Base-by-base conservation (phyloP, 1,284 basidiomycete genomes). In the Omphalotus olearius region DNA sequence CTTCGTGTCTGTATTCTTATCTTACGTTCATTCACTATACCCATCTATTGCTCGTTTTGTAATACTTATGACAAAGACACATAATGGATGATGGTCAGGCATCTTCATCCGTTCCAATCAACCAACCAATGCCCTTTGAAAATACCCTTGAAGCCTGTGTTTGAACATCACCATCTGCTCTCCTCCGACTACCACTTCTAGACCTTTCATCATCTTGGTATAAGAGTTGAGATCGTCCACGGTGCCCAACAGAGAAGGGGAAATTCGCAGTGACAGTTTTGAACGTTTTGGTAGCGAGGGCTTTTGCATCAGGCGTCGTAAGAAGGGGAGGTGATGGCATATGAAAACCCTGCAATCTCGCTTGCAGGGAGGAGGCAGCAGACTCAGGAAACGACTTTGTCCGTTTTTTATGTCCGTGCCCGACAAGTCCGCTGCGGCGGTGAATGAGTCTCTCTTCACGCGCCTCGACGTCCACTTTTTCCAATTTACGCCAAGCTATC, bases 61-160 rank as follows among this genome's bases (percentile, higher is more conserved):
- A 33, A 33, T 33, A 33, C 30, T 4, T 33, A 33, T 7, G 30
- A 33, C 3, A 33, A 33, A 33, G 30, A 9, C 30, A 9, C 13
- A 33, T 33, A 33, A 33, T 33, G 30, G 30, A 33, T 9, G 30
- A 33, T 33, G 30, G 9, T 56, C 37, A 55, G 51, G 51, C 55
- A 44, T 73, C 70, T 30, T 81, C 82, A 51, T 92, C 89, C 16
- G 83, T 86, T 33, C 91, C 91, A 57, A 93, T 85, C 26, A 93
- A 71, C 91, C 91, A 93, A 6, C 90, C 90, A 46, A 93, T 86
- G 11, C 91, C 91, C 61, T 85, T 84, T 44, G 88, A 85, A 35
- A 93, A 66, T 16, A 80, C 86, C 36, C 84, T 79, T 41, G 80
- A 81, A 9, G 90, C 88, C 57, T 88, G 85, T 4, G 75, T 68